These are phyloP conservation scores for Bothriochloa decipiens DNA, from an alignment of 176 grass and related monocot species.

Conservation along the genomic window DNA sequence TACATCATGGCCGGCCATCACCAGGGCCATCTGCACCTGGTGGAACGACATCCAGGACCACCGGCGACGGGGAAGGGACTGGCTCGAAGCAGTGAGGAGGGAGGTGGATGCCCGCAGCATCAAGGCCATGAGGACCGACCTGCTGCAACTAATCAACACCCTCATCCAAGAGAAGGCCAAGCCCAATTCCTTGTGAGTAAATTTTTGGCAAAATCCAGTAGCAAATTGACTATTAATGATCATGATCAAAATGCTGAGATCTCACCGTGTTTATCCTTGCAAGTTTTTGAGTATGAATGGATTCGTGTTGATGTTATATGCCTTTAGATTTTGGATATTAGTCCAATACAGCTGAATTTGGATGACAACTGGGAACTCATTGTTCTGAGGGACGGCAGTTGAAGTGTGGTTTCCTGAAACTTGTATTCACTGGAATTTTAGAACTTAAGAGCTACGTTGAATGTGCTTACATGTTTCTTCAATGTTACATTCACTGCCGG, in stretches of 20 bases:
- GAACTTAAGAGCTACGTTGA: too few species aligned
- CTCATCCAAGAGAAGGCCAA: conserved; percentile 51
- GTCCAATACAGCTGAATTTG: background rate
- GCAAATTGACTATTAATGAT: background rate
- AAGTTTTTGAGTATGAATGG: background rate
- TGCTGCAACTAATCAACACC: conserved; percentile 56
- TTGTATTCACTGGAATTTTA: background rate
- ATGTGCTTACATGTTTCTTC: too few species aligned
- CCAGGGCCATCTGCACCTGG: too few species aligned
- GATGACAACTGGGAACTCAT: background rate
- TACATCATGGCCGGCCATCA: too few species aligned
- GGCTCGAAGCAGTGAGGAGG: conserved; percentile 54
- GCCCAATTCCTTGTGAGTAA: background rate
- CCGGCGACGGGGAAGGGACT: conserved; percentile 26
- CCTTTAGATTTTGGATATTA: background rate
- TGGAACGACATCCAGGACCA: background rate
- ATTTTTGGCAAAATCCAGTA: conserved; percentile 4
- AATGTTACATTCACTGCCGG: too few species aligned
- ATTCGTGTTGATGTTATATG: conserved; percentile 18
- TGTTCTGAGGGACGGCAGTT: background rate
- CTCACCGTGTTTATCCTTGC: background rate
- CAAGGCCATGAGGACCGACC: conserved; percentile 54
- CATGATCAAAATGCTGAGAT: background rate
- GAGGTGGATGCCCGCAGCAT: conserved; percentile 55
- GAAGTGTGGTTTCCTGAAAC: background rate